Evolutionary conservation across 106 monocot genomes (phyloP), one percentile per base, ranked within the genome.

Genomic region (Posidonia australis): DNA sequence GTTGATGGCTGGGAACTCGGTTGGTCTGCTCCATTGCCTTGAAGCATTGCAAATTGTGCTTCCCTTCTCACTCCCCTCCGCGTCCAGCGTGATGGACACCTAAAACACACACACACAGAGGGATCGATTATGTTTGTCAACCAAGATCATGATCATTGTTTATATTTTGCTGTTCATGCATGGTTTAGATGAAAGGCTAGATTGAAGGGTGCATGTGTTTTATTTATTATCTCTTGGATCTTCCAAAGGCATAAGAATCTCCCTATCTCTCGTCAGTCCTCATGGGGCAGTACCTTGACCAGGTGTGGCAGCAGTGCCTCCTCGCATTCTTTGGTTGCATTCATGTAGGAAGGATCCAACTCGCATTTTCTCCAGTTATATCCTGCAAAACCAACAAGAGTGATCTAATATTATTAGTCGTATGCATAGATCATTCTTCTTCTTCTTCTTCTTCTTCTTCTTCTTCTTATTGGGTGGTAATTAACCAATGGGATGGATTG

Each of bases 1-100:
- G 36, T 89, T 94, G 76, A 84, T 86, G 10, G 67, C 68, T 22
- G 89, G 89, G 58, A 94, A 94, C 54, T 94, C 93, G 5, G 89
- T 72, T 12, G 89, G 75, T 26, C 63, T 80, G 2, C 27, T 77
- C 86, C 77, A 83, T 54, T 55, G 42, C 6, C 74, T 29, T 5
- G 86, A 77, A 44, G 67, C 77, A 10, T 54, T 58, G 24, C 13
- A 25, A 0, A 79, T 54, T 1, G 52, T 66, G 74, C 86, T 81
- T 22, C 32, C 36, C 1, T 18, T 21, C 16, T 60, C 56, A 12
- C 27, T 60, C 19, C 83, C 86, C 14, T 47, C 46, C 54, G 19
- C 20, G 49, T 82, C 81, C 63, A 93, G n/a, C 3, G 66, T 66
- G n/a, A 89, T 79, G 5, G 80, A 73, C 5, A 92, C 26, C 87